These are phyloP conservation scores for Erythrophleum ivorense DNA, from an alignment of 331 rosid genomes.

Conservation along the genomic window DNA sequence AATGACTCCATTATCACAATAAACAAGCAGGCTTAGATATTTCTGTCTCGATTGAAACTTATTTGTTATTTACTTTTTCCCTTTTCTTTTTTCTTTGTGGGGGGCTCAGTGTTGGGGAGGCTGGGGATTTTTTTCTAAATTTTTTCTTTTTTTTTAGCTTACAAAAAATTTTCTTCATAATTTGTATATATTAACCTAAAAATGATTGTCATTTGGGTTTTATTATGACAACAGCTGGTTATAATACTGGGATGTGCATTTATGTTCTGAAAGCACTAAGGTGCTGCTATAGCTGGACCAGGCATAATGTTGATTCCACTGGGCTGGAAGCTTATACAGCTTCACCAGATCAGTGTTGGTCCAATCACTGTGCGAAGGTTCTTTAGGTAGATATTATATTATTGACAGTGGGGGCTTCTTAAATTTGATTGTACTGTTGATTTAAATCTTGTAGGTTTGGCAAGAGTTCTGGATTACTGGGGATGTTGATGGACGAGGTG, in stretches of 20 bases:
- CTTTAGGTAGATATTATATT: slow-evolving; percentile 13
- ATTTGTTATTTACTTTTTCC: slow-evolving; percentile 2
- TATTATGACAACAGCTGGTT: not conserved
- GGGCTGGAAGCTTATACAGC: slow-evolving; percentile 22
- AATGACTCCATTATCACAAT: slow-evolving; percentile 4
- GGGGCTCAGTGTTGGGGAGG: slow-evolving; percentile 7
- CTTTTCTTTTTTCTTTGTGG: not conserved
- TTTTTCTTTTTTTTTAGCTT: not conserved
- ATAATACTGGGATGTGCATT: slow-evolving; percentile 14
- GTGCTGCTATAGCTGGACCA: slow-evolving; percentile 7
- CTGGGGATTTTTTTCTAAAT: not conserved
- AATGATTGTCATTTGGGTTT: slow-evolving; percentile 23
- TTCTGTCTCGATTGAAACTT: slow-evolving; percentile 17
- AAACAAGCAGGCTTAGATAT: not conserved
- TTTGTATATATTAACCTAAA: slow-evolving; percentile 20
- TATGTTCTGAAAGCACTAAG: slow-evolving; percentile 18
- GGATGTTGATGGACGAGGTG: slow-evolving; percentile 94
- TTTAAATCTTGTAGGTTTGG: slow-evolving; percentile 75
- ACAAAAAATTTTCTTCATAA: not conserved
- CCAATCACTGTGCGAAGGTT: slow-evolving; percentile 8
- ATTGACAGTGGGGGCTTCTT: slow-evolving; percentile 22
- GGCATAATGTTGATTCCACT: slow-evolving; percentile 17
- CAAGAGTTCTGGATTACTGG: slow-evolving; percentile 99
- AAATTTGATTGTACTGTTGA: slow-evolving; percentile 36
- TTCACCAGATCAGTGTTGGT: slow-evolving; percentile 31